phyloP scores from a whole-genome alignment of 2,329 filamentous ascomycete genomes.

The Fusarium decemcellulare region DNA sequence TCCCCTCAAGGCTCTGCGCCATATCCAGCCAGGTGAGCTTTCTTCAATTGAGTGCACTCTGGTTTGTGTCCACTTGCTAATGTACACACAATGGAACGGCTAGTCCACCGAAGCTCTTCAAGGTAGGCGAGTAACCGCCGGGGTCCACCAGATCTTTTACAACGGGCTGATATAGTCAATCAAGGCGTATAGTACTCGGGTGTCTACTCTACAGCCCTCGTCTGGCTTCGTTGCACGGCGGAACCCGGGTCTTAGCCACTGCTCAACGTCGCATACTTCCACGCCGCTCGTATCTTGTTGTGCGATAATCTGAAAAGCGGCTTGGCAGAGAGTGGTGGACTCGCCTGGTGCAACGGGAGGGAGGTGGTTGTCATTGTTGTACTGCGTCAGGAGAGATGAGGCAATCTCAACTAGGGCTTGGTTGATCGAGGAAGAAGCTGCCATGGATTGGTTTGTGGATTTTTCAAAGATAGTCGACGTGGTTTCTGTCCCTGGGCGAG shows the following conservation, averaged over 20 bases:
- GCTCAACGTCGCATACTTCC: not conserved
- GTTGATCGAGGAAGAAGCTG: not conserved
- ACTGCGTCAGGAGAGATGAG: not conserved
- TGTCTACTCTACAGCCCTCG: slow-evolving; percentile 30
- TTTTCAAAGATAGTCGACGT: not conserved
- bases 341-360: not conserved
- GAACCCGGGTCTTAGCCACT: slow-evolving; percentile 19
- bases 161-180: slow-evolving; percentile 22
- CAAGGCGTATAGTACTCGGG: slow-evolving; percentile 20
- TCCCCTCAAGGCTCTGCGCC: too few species aligned
- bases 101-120: too few species aligned
- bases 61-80: too few species aligned
- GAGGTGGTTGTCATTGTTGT: not conserved
- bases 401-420: not conserved
- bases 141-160: not conserved
- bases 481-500: not conserved
- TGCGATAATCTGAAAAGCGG: slow-evolving; percentile 22
- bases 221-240: not conserved
- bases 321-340: slow-evolving; percentile 23
- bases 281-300: slow-evolving; percentile 14
- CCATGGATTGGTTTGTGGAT: too few species aligned
- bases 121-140: too few species aligned
- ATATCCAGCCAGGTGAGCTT: too few species aligned
- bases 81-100: too few species aligned
- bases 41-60: too few species aligned